Evolutionary conservation across 805 yeast species (phyloP).

Genomic region (Candida koratica): DNA sequence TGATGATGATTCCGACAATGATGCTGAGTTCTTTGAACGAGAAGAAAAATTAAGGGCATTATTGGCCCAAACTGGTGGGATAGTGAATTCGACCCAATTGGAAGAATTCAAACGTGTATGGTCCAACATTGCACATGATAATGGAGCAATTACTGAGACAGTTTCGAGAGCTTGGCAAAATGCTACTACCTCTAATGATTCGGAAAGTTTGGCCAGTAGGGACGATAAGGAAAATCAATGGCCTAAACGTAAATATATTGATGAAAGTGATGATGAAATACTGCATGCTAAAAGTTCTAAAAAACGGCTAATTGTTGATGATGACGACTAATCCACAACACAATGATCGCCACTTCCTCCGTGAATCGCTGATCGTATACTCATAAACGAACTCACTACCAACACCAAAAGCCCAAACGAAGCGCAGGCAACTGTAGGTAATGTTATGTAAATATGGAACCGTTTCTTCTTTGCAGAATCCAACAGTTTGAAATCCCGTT

Average conservation of each 20-base stretch:
- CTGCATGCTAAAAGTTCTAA: conserved; percentile 13
- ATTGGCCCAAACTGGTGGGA: conserved; percentile 35
- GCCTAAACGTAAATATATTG: conserved; percentile 12
- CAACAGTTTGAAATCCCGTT: conserved; percentile 29
- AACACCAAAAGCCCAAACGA: conserved; percentile 72
- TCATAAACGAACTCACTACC: conserved; percentile 76
- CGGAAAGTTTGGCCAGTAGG: no score
- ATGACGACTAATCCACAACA: conserved; percentile 32
- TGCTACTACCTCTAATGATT: no score
- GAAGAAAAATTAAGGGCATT: conserved; percentile 48
- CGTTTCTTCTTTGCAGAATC: conserved; percentile 22
- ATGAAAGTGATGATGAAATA: conserved; percentile 16
- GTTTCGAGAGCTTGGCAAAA: conserved; percentile 12
- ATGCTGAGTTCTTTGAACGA: conserved; percentile 48
- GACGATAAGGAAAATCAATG: conserved; percentile 12
- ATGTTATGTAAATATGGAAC: conserved; percentile 38
- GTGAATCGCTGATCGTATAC: conserved; percentile 46
- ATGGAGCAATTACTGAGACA: conserved; percentile 9
- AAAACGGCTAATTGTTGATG: conserved; percentile 23
- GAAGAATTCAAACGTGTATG: conserved; percentile 31
- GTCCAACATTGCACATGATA: conserved; percentile 15
- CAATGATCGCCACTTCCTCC: conserved; percentile 47
- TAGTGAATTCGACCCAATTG: conserved; percentile 31
- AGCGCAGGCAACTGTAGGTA: conserved; percentile 60
- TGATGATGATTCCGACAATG: conserved; percentile 59